Percentiles rank a stretch among this genome's conserved stretches.
phyloP scores from a whole-genome alignment of 2,329 filamentous ascomycete genomes.

The Annulohypoxylon truncatum region DNA sequence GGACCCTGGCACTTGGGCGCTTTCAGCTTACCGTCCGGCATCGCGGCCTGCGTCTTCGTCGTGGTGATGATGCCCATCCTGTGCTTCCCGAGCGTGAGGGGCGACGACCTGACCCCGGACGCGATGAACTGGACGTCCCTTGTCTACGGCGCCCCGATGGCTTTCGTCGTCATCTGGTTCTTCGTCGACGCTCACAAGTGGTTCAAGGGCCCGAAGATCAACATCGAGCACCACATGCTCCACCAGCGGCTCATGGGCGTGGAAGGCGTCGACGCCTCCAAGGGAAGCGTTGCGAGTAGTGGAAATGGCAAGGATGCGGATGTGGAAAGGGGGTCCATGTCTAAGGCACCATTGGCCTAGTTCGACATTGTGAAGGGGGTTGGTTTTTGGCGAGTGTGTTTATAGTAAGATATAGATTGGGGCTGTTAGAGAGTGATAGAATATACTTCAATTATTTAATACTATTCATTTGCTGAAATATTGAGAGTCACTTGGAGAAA shows the following conservation, averaged over 20 bases:
- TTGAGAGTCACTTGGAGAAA: background rate
- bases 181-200: conserved; percentile 71
- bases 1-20: conserved; percentile 77
- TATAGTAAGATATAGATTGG: background rate
- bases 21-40: conserved; percentile 67
- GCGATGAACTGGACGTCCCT: conserved; percentile 77
- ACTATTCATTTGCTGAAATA: background rate
- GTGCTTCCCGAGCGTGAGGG: conserved; percentile 70
- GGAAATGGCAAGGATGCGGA: conserved; percentile 32
- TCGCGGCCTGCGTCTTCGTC: conserved; percentile 68
- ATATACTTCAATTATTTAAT: background rate
- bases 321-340: conserved; percentile 43
- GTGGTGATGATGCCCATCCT: conserved; percentile 75
- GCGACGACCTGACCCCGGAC: conserved; percentile 60
- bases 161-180: conserved; percentile 70
- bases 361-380: background rate
- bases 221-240: conserved; percentile 60
- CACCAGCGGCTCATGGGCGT: conserved; percentile 39
- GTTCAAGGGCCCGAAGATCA: conserved; percentile 78
- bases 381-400: background rate
- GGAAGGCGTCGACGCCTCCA: conserved; percentile 30
- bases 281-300: background rate
- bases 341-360: conserved; percentile 33
- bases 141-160: conserved; percentile 72
- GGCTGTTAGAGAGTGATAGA: background rate